These are phyloP conservation scores for Parascedosporium putredinis DNA, from an alignment of 2,329 filamentous ascomycete species.

Conservation along the genomic window DNA sequence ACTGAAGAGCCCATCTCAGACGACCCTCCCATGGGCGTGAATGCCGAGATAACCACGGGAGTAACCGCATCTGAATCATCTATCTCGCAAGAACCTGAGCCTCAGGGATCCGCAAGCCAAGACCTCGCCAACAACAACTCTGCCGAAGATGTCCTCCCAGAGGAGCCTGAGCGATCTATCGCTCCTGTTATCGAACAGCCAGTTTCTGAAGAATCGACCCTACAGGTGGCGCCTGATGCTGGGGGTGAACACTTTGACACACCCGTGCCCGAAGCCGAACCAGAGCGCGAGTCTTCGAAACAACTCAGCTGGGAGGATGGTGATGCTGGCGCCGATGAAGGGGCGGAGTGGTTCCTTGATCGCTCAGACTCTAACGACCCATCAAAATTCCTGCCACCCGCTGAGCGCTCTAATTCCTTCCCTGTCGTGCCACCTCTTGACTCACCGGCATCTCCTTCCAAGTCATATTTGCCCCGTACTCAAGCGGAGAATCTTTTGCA, in stretches of 20 bases:
- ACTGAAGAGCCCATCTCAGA: too few species aligned
- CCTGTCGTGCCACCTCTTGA: slow-evolving; percentile 37
- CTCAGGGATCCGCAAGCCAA: too few species aligned
- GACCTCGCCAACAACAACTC: background rate
- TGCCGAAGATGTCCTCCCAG: too few species aligned
- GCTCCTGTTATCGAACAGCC: too few species aligned
- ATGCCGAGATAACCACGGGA: too few species aligned
- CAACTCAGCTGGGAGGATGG: background rate
- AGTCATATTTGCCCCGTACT: slow-evolving; percentile 5
- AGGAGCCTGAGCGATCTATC: too few species aligned
- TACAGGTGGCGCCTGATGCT: too few species aligned
- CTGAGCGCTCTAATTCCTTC: slow-evolving; percentile 53
- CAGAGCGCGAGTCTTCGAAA: background rate
- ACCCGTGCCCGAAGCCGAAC: background rate
- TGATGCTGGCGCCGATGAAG: background rate
- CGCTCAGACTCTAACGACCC: slow-evolving; percentile 26
- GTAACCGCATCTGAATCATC: too few species aligned
- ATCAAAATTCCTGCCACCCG: slow-evolving; percentile 48
- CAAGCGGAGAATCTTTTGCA: slow-evolving; percentile 5
- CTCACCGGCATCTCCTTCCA: background rate
- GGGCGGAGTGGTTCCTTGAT: background rate
- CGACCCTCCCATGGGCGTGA: too few species aligned
- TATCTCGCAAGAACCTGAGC: too few species aligned
- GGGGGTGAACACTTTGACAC: too few species aligned
- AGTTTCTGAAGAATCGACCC: too few species aligned